Conservation (phyloP, 148 eudicot genomes). For the Limonium bicolor region DNA sequence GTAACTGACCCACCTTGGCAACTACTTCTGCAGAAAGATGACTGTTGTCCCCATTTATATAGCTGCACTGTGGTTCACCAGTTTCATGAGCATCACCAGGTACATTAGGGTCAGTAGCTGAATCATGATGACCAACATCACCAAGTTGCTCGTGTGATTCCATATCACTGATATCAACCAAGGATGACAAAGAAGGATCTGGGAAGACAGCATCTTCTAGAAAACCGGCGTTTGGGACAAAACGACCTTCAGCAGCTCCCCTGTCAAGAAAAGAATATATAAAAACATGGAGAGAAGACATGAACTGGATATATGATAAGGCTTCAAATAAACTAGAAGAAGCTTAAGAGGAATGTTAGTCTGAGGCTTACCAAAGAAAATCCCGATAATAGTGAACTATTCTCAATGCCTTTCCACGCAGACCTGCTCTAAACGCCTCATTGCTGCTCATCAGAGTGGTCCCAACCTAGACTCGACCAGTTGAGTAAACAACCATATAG, state of each 20-base stretch:
- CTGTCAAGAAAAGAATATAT: constrained; percentile 16
- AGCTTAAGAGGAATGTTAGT: neutral
- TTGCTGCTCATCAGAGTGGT: constrained; percentile 64
- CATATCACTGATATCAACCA: constrained; percentile 25
- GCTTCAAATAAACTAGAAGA: neutral
- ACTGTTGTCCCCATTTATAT: constrained; percentile 9
- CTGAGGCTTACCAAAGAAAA: constrained; percentile 48
- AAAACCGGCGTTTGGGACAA: constrained; percentile 84
- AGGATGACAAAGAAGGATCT: constrained; percentile 47
- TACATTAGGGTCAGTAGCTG: constrained; percentile 18
- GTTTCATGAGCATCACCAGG: constrained; percentile 13
- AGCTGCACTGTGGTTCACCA: constrained; percentile 11
- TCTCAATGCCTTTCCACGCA: constrained; percentile 83
- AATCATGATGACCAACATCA: constrained; percentile 17
- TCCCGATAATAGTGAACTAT: constrained; percentile 60
- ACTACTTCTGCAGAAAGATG: constrained; percentile 30
- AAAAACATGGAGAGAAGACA: neutral
- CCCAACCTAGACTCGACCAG: constrained; percentile 44
- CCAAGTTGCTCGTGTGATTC: constrained; percentile 23
- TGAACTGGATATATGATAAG: neutral
- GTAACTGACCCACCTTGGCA: constrained; percentile 30
- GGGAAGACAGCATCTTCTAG: constrained; percentile 51
- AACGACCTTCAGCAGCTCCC: constrained; percentile 62
- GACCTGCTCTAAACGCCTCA: constrained; percentile 72
- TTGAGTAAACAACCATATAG: too few relatives aligned